A percentile compares a stretch with the other conserved stretches of the same genome.
Conservation (phyloP, 2,329 filamentous ascomycete genomes). For the Nannizzia gypsea region DNA sequence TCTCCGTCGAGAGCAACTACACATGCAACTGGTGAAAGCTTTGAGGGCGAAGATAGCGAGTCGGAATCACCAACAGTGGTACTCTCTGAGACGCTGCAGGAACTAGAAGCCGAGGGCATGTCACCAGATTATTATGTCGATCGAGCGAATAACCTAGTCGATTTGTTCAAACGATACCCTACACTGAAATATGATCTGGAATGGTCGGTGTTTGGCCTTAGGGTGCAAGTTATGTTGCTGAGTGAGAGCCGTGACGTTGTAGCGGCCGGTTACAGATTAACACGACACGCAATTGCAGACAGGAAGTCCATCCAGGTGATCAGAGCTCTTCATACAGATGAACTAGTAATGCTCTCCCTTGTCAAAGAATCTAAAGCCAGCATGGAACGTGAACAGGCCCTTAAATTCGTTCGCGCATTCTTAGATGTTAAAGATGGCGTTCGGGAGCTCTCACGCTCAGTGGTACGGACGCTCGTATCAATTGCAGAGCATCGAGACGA, state of each 20-base stretch:
- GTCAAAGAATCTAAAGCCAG: conserved; percentile 96
- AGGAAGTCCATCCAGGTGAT: conserved; percentile 80
- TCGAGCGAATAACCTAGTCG: conserved; percentile 82
- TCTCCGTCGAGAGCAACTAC: conserved; percentile 35
- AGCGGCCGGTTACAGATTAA: conserved; percentile 85
- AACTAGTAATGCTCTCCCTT: conserved; percentile 78
- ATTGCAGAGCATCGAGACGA: conserved; percentile 81
- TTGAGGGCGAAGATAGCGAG: conserved; percentile 52
- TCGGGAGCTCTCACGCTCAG: conserved; percentile 70
- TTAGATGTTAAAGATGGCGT: conserved; percentile 90
- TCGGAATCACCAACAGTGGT: conserved; percentile 83
- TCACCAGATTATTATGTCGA: conserved; percentile 90
- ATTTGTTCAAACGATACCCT: conserved; percentile 86
- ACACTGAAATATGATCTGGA: conserved; percentile 93
- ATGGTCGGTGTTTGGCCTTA: conserved; percentile 86
- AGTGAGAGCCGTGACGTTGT: conserved; percentile 94
- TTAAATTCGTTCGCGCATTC: conserved; percentile 93
- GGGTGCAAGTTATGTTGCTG: conserved; percentile 90
- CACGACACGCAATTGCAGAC: conserved; percentile 88
- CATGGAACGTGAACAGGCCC: conserved; percentile 87
- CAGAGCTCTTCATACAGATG: conserved; percentile 77
- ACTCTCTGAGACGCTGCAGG: conserved; percentile 78
- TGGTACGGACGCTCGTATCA: conserved; percentile 80
- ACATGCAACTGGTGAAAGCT: conserved; percentile 28
- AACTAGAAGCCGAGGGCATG: conserved; percentile 77